phyloP scores from a whole-genome alignment of 148 eudicot genomes.

The Rhododendron mucronatum region DNA sequence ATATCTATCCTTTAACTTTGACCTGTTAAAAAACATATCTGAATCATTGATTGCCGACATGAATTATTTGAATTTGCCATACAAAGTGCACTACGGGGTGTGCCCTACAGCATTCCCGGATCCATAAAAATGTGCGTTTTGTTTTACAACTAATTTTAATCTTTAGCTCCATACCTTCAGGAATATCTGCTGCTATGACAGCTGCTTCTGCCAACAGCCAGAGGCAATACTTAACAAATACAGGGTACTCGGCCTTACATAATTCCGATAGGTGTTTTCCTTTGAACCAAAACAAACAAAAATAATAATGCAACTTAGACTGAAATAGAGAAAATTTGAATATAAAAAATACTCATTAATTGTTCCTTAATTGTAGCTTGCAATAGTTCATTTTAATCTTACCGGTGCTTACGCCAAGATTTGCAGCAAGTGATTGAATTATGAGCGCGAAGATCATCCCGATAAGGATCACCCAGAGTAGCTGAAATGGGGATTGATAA shows the following conservation, averaged over 20 bases:
- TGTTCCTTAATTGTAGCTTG: too few species aligned
- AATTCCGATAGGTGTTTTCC: background rate
- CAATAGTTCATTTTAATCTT: background rate
- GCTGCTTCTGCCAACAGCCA: background rate
- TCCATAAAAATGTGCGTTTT: too few species aligned
- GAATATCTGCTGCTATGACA: background rate
- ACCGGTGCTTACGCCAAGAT: background rate
- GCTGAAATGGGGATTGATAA: conserved; percentile 15
- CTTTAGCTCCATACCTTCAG: background rate
- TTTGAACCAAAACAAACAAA: background rate
- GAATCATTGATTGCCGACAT: too few species aligned
- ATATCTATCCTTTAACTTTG: too few species aligned
- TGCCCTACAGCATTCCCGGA: too few species aligned
- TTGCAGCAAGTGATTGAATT: background rate
- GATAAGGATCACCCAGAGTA: conserved; percentile 77
- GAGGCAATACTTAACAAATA: background rate
- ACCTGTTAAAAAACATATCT: too few species aligned
- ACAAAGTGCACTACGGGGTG: too few species aligned
- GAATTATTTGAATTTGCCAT: too few species aligned
- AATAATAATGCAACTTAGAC: background rate
- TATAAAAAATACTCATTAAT: too few species aligned
- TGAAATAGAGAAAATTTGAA: background rate
- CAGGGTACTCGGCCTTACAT: background rate
- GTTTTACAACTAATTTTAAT: too few species aligned
- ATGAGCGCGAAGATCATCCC: conserved; percentile 72